Conservation (phyloP, 805 yeast genomes). For the Lipomyces anomalus region DNA sequence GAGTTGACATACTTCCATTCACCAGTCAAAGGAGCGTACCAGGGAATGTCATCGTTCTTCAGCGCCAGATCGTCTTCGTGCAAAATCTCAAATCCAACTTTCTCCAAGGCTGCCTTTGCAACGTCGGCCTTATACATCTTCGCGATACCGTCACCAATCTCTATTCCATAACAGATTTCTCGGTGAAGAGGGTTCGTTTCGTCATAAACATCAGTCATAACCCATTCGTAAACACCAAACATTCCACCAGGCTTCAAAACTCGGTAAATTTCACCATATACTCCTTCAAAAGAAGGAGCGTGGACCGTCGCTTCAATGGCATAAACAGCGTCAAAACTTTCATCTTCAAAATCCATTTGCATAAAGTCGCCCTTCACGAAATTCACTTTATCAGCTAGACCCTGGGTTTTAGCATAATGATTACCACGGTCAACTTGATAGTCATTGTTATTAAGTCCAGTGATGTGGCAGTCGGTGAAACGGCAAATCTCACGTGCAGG, state of each 20-base stretch:
- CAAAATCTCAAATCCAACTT: conserved; percentile 80
- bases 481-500: conserved; percentile 95
- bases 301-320: conserved; percentile 99
- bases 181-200: conserved; percentile 83
- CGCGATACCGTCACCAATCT: conserved; percentile 98
- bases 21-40: conserved; percentile 97
- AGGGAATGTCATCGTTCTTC: conserved; percentile 73
- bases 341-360: conserved; percentile 95
- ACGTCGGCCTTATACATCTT: conserved; percentile 84
- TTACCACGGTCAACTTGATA: conserved; percentile 92
- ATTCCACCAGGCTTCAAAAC: conserved; percentile 96
- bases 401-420: conserved; percentile 61
- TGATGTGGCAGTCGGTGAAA: conserved; percentile 79
- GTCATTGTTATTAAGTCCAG: conserved; percentile 94
- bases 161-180: conserved; percentile 93
- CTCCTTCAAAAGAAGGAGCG: conserved; percentile 95
- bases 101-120: conserved; percentile 78
- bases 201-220: conserved; percentile 91
- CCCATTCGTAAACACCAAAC: conserved; percentile 99
- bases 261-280: conserved; percentile 87
- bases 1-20: conserved; percentile 84
- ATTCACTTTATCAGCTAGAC: conserved; percentile 65
- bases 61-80: conserved; percentile 79
- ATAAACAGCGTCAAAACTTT: conserved; percentile 90
- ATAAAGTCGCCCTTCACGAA: conserved; percentile 97